Conservation (phyloP, 257 asterid species). For the Jaltomata sinuosa region DNA sequence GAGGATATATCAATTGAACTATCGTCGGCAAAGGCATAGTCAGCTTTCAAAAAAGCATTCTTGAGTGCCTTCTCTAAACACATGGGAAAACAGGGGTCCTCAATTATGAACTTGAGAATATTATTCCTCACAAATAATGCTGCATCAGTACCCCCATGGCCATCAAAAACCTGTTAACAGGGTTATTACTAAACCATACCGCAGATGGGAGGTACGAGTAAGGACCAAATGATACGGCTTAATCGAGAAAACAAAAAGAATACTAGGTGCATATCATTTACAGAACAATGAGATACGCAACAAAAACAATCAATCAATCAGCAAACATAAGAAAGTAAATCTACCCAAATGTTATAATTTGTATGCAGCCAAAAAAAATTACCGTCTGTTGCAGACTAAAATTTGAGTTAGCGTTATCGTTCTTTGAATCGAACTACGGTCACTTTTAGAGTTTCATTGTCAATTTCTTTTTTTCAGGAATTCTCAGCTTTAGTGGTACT, state of each 20-base stretch:
- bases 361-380: neutral
- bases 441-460: neutral
- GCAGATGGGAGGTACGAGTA: neutral
- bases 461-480: neutral
- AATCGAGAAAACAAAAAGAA: neutral
- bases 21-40: slow-evolving; percentile 66
- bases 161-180: slow-evolving; percentile 78
- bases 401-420: neutral
- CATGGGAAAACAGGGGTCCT: slow-evolving; percentile 58
- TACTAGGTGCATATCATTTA: neutral
- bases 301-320: neutral
- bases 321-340: neutral
- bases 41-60: slow-evolving; percentile 75
- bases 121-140: slow-evolving; percentile 59
- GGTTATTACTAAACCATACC: neutral
- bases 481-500: neutral
- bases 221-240: neutral
- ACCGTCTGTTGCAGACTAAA: neutral
- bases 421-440: neutral
- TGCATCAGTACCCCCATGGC: slow-evolving; percentile 97
- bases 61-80: slow-evolving; percentile 68
- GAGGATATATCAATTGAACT: slow-evolving; percentile 76
- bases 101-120: slow-evolving; percentile 65
- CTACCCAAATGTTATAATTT: neutral
- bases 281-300: neutral